Evolutionary conservation across 169 alveolate genomes (phyloP), one percentile per base, ranked within the genome.

Genomic region (Cytauxzoon felis): DNA sequence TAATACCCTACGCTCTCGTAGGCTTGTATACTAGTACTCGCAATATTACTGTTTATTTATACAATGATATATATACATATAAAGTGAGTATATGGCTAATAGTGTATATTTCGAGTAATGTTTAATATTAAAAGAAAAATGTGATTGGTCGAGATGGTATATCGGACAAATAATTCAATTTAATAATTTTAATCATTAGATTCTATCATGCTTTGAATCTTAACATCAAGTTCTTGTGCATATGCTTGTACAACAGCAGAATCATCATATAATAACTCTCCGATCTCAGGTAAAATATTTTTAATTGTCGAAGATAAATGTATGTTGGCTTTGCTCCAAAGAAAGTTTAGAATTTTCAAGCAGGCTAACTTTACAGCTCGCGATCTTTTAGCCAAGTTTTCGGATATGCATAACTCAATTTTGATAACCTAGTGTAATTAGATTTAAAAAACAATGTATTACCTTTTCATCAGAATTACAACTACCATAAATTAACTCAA

Each of bases 211-310:
- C n/a, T 48, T 65, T 73, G 67, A 18, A 73, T 56, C 26, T 43
- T 32, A 16, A 56, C 78, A 34, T 73, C 62, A 23, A 73, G 64
- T 24, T 2, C 8, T 30, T 27, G 51, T 5, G 79, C 66, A 24
- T 57, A 45, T 19, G 66, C 40, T 43, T 66, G 67, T 6, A 73
- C 84, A 33, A 45, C 68, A 0, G 43, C 51, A 16, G 54, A 18
- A 56, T 73, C 79, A 58, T 73, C 84, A 23, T 73, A 78, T 9
- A 48, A 70, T 19, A 73, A 72, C 54, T 73, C 84, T 30, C 84
- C 78, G n/a, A 73, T 33, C 8, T 57, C 40, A 19, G 84, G 84
- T 79, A 73, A 64, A 8, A 63, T 48, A 49, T 63, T 73, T 47
- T 59, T 68, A 24, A 73, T 52, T 13, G 62, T 62, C 21, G 53